Evolutionary conservation across 768 basidiomycete species (phyloP).

Genomic region (Pholiota molesta): DNA sequence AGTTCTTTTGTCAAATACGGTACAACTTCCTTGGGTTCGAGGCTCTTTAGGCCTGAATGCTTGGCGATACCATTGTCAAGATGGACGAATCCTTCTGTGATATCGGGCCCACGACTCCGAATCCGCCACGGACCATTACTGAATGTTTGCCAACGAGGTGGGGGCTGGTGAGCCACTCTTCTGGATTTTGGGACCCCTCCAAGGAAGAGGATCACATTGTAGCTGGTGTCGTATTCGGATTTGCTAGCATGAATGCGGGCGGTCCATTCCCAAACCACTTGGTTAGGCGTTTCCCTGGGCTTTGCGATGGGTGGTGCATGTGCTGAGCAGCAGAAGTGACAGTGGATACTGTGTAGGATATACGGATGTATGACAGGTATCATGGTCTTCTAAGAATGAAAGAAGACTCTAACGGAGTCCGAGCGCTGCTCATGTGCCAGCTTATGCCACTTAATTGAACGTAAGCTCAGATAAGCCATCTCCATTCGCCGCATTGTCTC

Average conservation of each 20-base stretch:
- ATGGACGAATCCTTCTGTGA: conserved; percentile 43
- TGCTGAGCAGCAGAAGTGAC: background rate
- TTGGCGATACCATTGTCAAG: conserved; percentile 35
- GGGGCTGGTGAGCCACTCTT: conserved; percentile 36
- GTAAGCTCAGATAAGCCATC: background rate
- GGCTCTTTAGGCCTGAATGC: conserved; percentile 26
- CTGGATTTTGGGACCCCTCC: conserved; percentile 41
- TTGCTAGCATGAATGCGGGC: conserved; percentile 44
- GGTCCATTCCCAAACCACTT: conserved; percentile 41
- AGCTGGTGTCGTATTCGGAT: conserved; percentile 44
- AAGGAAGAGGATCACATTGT: conserved; percentile 48
- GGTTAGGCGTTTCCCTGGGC: background rate
- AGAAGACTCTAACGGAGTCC: background rate
- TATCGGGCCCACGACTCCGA: conserved; percentile 14
- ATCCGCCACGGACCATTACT: conserved; percentile 23
- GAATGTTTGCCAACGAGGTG: conserved; percentile 44
- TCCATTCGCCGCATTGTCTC: background rate
- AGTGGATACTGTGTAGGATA: background rate
- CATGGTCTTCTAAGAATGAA: background rate
- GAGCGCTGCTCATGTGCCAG: background rate
- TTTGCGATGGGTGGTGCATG: background rate
- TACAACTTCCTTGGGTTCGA: conserved; percentile 33
- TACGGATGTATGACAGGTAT: background rate
- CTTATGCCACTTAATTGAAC: background rate
- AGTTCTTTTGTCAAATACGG: conserved; percentile 40